Conservation (phyloP, 129 eudicot genomes). For the Calendula officinalis region DNA sequence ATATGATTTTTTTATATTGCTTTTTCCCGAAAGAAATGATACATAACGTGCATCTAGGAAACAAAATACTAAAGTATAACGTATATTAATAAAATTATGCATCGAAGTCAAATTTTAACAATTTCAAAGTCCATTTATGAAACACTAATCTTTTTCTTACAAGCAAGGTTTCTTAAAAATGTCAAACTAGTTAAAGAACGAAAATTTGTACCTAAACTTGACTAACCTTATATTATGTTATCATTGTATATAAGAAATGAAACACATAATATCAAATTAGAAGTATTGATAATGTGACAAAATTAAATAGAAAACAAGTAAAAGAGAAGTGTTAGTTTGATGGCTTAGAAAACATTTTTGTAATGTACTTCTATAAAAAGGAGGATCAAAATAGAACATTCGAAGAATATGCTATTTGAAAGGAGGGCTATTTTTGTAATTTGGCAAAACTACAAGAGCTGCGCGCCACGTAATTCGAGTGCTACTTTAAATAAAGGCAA, state of each 20-base stretch:
- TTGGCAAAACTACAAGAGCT: constrained; percentile 7
- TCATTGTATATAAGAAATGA: background rate
- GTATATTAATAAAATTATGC: background rate
- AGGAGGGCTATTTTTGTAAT: constrained; percentile 9
- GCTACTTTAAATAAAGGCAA: background rate
- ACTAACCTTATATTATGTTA: background rate
- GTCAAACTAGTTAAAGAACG: background rate
- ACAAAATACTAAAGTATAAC: background rate
- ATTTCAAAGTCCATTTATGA: background rate
- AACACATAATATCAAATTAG: background rate
- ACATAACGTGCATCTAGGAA: background rate
- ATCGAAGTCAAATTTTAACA: background rate
- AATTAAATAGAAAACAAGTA: background rate
- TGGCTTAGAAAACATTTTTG: background rate
- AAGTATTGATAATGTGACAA: background rate
- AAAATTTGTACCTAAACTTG: background rate
- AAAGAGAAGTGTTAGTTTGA: background rate
- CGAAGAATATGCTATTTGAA: constrained; percentile 21
- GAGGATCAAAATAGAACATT: constrained; percentile 6
- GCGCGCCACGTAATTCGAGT: constrained; percentile 12
- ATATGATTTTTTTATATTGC: background rate
- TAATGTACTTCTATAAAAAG: background rate
- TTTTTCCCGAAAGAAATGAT: background rate
- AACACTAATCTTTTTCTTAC: background rate
- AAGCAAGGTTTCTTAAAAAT: background rate